Conservation (phyloP, 257 asterid species). For the Jacaranda mimosifolia region DNA sequence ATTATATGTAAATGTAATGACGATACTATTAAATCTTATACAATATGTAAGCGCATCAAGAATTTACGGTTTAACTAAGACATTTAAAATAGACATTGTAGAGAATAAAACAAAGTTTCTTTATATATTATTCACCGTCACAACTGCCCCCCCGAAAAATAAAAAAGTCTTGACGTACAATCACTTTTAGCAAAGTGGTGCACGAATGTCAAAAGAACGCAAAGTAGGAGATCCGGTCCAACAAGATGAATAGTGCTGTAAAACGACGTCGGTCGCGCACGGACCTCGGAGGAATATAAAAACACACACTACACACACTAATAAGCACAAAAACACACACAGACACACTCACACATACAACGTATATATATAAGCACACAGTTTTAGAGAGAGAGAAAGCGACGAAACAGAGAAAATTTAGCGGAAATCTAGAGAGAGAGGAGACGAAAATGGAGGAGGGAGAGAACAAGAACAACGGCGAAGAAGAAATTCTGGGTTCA, state of each 20-base stretch:
- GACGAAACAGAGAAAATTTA: conserved; percentile 9
- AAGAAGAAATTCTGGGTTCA: conserved; percentile 85
- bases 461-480: conserved; percentile 38
- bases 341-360: conserved; percentile 13
- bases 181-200: background rate
- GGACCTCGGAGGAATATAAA: background rate
- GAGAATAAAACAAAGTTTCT: background rate
- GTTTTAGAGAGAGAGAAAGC: conserved; percentile 21
- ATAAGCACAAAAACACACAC: conserved; percentile 1
- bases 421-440: conserved; percentile 52
- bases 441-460: conserved; percentile 59
- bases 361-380: conserved; percentile 21
- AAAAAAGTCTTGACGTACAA: background rate
- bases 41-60: too few relatives aligned
- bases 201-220: conserved; percentile 8
- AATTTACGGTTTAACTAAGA: too few relatives aligned
- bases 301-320: conserved; percentile 15
- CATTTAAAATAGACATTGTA: background rate
- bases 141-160: background rate
- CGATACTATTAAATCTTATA: too few relatives aligned
- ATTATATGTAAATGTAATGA: too few relatives aligned
- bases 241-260: conserved; percentile 26
- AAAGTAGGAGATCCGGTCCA: conserved; percentile 29
- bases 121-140: background rate
- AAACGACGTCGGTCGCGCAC: conserved; percentile 37